Conservation (phyloP, 495 filamentous ascomycete genomes). For the Tuber umbilicatum region DNA sequence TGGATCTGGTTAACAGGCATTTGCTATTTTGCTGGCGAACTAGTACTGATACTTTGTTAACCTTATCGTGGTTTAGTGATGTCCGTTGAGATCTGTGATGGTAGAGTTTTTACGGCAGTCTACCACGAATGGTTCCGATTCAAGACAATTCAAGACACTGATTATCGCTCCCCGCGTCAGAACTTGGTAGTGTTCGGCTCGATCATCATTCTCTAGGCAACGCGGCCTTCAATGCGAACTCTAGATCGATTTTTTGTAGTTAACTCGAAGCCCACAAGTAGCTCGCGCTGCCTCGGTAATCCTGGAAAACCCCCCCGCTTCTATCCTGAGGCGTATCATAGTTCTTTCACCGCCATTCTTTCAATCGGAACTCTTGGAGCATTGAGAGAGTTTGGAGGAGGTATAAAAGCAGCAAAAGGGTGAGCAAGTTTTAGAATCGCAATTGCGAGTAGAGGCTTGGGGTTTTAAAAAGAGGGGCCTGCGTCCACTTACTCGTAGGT, state of each 20-base stretch:
- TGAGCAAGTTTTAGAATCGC: neutral
- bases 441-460: neutral
- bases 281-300: neutral
- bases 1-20: too few species aligned
- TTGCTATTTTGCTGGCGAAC: too few species aligned
- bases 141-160: neutral
- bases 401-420: neutral
- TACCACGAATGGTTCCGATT: neutral
- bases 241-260: neutral
- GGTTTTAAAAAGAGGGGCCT: neutral
- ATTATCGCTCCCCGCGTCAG: neutral
- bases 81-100: too few species aligned
- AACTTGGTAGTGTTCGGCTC: neutral
- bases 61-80: too few species aligned
- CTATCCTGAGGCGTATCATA: neutral
- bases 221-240: neutral
- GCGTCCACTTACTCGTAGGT: neutral
- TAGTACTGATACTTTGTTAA: too few species aligned
- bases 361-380: neutral
- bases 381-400: neutral
- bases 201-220: neutral
- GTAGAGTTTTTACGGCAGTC: too few species aligned
- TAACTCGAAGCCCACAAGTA: neutral
- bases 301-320: neutral
- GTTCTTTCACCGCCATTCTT: neutral